Evolutionary conservation across 2,329 filamentous ascomycete genomes (phyloP), one percentile per base, ranked within the genome.

Genomic region (Xylaria sp.): DNA sequence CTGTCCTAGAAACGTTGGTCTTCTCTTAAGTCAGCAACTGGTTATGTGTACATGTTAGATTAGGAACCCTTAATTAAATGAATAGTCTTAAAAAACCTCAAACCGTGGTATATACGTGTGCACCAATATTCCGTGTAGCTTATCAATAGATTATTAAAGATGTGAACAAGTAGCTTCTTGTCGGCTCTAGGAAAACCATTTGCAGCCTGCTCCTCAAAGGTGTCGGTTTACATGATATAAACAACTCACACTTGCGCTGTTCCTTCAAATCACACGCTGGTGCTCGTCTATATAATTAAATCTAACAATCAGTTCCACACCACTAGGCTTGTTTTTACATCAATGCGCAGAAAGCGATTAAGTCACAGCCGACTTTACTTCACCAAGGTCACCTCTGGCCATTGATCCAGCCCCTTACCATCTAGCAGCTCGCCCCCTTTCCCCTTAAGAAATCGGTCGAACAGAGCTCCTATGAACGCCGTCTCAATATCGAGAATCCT

Each of bases 371-470:
- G 25, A 30, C 15, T 15, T 30, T 59, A 57, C 34, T 69, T 53
- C 20, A 58, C 59, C 60, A 61, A 41, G 9, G 62, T 60, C 20
- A 72, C 66, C 39, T 72, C 69, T 12, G 72, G 69, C 58, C 62
- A 72, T 9, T 41, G 18, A 15, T 58, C 50, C 8, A 68, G n/a
- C 12, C 66, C 67, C 53, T 68, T 64, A 1, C 67, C 70, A 66
- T 72, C 70, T 43, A 72, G 39, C 45, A 72, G 45, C n/a, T 59
- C 60, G 7, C 69, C 67, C 3, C 63, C 68, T 2, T 60, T 20
- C 4, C 70, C 70, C 45, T 73, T 72, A 4, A 73, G 43, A 25
- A 69, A 71, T 15, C 70, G 41, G 25, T 59, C 60, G 52, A 72
- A 72, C 3, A 72, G 28, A 15, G 67, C 68, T 15, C 39, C 64